Evolutionary conservation across 495 filamentous ascomycete genomes (phyloP), one percentile per base, ranked within the genome.

Genomic region (Penicillium macrosclerotiorum): DNA sequence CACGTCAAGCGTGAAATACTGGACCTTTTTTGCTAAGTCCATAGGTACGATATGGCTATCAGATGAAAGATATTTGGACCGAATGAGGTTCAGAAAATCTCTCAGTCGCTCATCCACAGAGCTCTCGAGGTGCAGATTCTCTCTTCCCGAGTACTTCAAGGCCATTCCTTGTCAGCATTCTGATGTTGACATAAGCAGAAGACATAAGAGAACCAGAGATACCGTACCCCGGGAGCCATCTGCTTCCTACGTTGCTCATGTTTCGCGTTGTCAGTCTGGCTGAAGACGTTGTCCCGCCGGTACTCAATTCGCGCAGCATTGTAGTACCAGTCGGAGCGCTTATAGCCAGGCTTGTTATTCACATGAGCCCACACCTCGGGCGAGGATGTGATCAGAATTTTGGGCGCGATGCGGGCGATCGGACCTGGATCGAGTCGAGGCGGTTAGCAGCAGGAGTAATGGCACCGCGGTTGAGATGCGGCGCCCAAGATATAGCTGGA

Each of bases 1-100:
- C 6, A 75, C 63, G 40, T 79, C 75, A 4, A 76, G 52, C 13
- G 72, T 71, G 33, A 76, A 60, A 44, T 62, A 78, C 19, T 72
- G 65, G 0, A 60, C 51, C 23, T 64, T 64, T 8, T 34, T 51
- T 4, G 63, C 69, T 16, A 76, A 44, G 51, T 78, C 72, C 52
- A 76, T 65, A 0, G 60, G 53, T 4, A 43, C 16, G n/a, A 47
- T 22, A 4, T 22, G 11, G 30, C 13, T 24, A 20, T 52, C 59
- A 11, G 50, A 29, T 3, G 44, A 54, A 12, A 48, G 9, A 39
- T 75, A 76, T 44, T 68, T 64, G 3, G 38, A 19, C n/a, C 55
- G 30, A 40, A 72, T 55, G 9, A 52, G 52, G 13, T 47, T 24
- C 24, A 73, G 12, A 6, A 70, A 46, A 16, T 59, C 49, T 11